Conservation (phyloP, 352 stramenopile species). For the Phytophthora multivora region DNA sequence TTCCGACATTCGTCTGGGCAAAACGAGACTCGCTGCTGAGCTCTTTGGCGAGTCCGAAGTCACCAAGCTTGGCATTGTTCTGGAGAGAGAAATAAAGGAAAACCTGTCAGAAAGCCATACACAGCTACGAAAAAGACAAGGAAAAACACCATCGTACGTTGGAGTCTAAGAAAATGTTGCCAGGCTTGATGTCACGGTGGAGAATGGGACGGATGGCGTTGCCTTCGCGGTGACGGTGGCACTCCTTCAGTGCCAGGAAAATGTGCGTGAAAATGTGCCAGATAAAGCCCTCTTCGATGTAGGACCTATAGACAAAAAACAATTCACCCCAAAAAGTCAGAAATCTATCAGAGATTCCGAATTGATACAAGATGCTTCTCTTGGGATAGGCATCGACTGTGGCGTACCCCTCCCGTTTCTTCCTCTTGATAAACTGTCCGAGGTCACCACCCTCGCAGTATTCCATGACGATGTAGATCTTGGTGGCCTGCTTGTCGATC, state of each 20-base stretch:
- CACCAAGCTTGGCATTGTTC: constrained; percentile 92
- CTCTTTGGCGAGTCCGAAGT: constrained; percentile 93
- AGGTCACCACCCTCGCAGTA: constrained; percentile 92
- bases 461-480: constrained; percentile 96
- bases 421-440: constrained; percentile 91
- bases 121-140: constrained; percentile 6
- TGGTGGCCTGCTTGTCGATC: constrained; percentile 92
- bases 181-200: constrained; percentile 92
- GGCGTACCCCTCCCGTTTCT: constrained; percentile 84
- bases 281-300: constrained; percentile 93
- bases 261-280: constrained; percentile 94
- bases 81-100: constrained; percentile 20
- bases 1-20: constrained; percentile 91
- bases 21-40: constrained; percentile 90
- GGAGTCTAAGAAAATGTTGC: constrained; percentile 93
- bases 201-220: constrained; percentile 85
- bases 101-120: constrained; percentile 7
- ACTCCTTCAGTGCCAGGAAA: constrained; percentile 91
- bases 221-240: constrained; percentile 86
- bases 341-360: background rate
- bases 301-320: constrained; percentile 48
- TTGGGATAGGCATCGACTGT: constrained; percentile 5
- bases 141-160: constrained; percentile 57
- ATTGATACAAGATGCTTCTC: constrained; percentile 15
- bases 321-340: constrained; percentile 8